Evolutionary conservation across 2,329 filamentous ascomycete species (phyloP).

Genomic region (Penicillium sp.): DNA sequence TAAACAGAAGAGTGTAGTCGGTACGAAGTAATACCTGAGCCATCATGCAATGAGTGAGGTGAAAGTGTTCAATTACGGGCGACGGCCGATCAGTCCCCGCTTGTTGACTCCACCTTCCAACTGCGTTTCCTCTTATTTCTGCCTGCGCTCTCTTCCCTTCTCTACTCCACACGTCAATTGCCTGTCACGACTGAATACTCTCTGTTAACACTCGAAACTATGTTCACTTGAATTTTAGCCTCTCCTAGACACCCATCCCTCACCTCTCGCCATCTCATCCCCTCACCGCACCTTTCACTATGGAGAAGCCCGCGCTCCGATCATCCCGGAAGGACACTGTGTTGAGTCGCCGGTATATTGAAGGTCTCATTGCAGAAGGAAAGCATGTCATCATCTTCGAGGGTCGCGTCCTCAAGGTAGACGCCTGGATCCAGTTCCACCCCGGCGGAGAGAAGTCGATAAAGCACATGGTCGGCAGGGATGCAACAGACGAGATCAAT

Average conservation of each 20-base stretch:
- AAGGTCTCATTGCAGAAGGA: slow-evolving; percentile 78
- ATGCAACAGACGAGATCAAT: slow-evolving; percentile 91
- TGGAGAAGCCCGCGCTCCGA: slow-evolving; percentile 19
- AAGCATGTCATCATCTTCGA: slow-evolving; percentile 76
- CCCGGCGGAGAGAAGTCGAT: slow-evolving; percentile 91
- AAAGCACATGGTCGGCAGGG: slow-evolving; percentile 84
- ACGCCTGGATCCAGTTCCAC: slow-evolving; percentile 83
- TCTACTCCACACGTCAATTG: neutral
- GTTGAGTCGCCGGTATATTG: slow-evolving; percentile 63
- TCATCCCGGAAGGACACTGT: slow-evolving; percentile 45
- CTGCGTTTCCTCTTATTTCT: slow-evolving; percentile 11
- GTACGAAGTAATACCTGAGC: slow-evolving; percentile 16
- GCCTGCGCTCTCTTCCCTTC: slow-evolving; percentile 2
- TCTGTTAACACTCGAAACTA: neutral
- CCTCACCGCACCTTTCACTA: slow-evolving; percentile 10
- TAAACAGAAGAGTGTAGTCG: neutral
- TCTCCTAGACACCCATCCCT: neutral
- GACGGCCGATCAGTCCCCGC: slow-evolving; percentile 20
- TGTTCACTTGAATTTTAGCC: neutral
- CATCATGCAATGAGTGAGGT: slow-evolving; percentile 21
- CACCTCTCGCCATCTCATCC: neutral
- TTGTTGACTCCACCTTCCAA: slow-evolving; percentile 20
- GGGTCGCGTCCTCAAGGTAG: slow-evolving; percentile 75
- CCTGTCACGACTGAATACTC: neutral
- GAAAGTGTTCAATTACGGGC: slow-evolving; percentile 6